Base-by-base conservation (phyloP, 2,329 filamentous ascomycete genomes). In the Colletotrichum limetticola region DNA sequence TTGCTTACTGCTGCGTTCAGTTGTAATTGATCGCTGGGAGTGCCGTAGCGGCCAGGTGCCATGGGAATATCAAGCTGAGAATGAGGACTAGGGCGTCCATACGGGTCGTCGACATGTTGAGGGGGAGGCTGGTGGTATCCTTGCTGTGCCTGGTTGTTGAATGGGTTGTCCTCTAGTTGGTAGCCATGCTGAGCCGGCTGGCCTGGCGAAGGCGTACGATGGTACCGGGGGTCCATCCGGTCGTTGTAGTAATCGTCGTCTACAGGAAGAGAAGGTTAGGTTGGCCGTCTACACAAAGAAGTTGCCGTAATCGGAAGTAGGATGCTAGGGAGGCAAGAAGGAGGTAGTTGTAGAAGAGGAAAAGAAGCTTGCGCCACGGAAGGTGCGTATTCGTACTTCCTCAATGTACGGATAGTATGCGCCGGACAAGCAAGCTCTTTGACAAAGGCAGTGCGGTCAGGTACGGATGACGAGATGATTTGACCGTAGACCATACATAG, bases 1-100 rank as follows among this genome's bases (percentile, higher is more conserved):
- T 12, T 32, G 89, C 93, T 86, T 83, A 96, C 94, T 69, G 95
- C 96, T 62, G 95, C 94, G 82, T 98, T 95, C 75, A 95, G 88
- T 71, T 93, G 91, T 64, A 98, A 86, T 70, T 92, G 89, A 83
- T 98, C 96, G 78, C 91, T 92, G 1, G 92, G 90, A 24, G 91
- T 92, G 72, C 71, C 71, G 28, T 84, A 86, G 75, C 82, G 82
- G 62, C 82, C 81, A 6, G 72, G 49, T 19, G 55, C 67, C 72
- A 32, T 78, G 58, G 58, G 57, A 84, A 68, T 37, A 59, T 71
- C 71, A 26, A 73, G 71, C 37, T 71, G 49, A 32, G 37, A 53
- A 22, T 65, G 62, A 42, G 62, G 68, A 3, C 63, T 69, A 26
- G 68, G 61, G 89, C 88, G 4, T 89, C 91, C 83, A 90, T 88